Conservation (phyloP, 768 basidiomycete species). For the Pleurotus cornucopiae region DNA sequence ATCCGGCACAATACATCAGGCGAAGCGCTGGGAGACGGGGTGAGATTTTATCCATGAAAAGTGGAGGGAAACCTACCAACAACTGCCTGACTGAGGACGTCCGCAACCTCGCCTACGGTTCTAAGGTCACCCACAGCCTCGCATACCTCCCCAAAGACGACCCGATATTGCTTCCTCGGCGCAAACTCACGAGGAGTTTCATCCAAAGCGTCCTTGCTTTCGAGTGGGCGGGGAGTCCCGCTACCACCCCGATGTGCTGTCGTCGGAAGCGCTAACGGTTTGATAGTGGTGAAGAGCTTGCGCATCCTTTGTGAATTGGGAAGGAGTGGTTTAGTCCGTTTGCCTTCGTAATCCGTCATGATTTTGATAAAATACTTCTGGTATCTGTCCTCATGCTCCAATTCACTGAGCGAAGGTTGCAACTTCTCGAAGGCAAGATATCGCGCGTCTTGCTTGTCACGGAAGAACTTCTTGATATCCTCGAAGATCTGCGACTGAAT, state of each 20-base stretch:
- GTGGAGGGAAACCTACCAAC: background rate
- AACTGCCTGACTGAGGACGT: background rate
- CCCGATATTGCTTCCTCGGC: background rate
- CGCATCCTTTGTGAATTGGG: too few species aligned
- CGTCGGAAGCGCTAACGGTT: too few species aligned
- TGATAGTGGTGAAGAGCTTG: too few species aligned
- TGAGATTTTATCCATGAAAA: background rate
- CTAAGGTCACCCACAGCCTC: background rate
- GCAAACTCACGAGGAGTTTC: background rate
- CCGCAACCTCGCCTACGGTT: background rate
- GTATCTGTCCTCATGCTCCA: background rate
- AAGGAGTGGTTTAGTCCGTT: too few species aligned
- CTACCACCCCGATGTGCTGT: too few species aligned
- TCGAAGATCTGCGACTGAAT: conserved; percentile 4
- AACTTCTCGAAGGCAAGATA: background rate
- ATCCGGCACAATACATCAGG: background rate
- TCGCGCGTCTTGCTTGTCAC: background rate
- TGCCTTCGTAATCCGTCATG: too few species aligned
- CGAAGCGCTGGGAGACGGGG: background rate
- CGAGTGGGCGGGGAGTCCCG: background rate
- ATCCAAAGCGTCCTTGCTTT: background rate
- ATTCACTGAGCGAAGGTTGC: background rate
- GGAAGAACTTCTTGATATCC: background rate
- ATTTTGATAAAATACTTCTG: background rate
- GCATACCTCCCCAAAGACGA: background rate